Evolutionary conservation across 371 early-diverging fungal genomes (phyloP).

Genomic region (Lichtheimia corymbifera): DNA sequence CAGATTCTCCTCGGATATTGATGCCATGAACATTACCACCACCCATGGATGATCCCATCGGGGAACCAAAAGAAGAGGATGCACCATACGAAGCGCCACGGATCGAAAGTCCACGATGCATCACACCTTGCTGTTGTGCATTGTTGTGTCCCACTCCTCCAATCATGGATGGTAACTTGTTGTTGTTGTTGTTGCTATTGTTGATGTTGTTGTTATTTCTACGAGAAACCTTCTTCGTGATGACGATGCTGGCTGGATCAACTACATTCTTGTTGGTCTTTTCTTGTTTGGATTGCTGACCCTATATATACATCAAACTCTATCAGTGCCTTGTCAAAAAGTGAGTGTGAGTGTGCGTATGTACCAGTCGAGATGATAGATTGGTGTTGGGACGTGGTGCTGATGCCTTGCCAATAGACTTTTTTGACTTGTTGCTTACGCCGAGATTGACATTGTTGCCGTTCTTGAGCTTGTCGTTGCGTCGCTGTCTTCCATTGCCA

Average conservation of each 20-base stretch:
- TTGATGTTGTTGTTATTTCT: background rate
- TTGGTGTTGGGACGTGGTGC: background rate
- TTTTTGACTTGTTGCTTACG: background rate
- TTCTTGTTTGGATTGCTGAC: background rate
- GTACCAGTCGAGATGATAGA: background rate
- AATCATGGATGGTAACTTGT: background rate
- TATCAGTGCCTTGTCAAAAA: background rate
- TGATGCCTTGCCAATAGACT: background rate
- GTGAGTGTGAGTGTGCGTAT: background rate
- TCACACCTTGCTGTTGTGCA: background rate
- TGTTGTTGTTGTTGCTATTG: background rate
- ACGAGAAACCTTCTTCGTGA: conserved; percentile 14
- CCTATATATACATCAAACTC: background rate
- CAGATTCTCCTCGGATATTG: conserved; percentile 53
- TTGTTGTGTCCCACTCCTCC: background rate
- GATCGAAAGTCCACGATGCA: conserved; percentile 13
- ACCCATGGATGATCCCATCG: background rate
- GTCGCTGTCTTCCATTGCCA: background rate
- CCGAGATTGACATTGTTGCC: background rate
- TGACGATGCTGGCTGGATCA: conserved; percentile 21
- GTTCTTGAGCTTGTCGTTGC: background rate
- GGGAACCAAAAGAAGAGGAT: background rate
- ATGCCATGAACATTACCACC: conserved; percentile 11
- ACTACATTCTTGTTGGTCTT: background rate
- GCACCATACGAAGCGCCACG: conserved; percentile 28